These are phyloP conservation scores for Lotmaria passim DNA, from an alignment of 208 protist species.

Conservation along the genomic window DNA sequence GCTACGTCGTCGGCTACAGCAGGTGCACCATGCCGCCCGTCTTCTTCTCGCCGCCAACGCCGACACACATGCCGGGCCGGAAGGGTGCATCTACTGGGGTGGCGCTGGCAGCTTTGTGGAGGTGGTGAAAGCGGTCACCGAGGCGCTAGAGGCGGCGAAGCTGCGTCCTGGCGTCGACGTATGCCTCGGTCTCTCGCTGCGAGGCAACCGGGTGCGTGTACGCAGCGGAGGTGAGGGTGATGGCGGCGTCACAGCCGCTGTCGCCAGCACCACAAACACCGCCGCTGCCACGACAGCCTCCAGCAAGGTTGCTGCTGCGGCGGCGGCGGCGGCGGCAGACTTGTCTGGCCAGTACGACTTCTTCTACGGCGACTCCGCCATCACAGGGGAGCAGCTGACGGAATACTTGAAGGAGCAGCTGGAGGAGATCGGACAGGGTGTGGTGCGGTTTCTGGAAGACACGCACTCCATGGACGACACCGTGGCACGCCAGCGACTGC, in stretches of 20 bases:
- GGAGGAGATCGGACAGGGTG: slow-evolving; percentile 29
- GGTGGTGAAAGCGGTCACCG: slow-evolving; percentile 24
- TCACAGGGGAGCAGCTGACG: slow-evolving; percentile 72
- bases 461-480: slow-evolving; percentile 61
- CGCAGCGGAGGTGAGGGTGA: not conserved
- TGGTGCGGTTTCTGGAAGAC: slow-evolving; percentile 72
- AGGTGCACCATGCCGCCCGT: slow-evolving; percentile 18
- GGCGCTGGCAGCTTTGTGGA: slow-evolving; percentile 22
- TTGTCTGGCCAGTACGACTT: slow-evolving; percentile 53
- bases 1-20: slow-evolving; percentile 14
- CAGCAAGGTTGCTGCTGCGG: slow-evolving; percentile 17
- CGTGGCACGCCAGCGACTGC: slow-evolving; percentile 53
- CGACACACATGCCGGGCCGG: not conserved
- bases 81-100: slow-evolving; percentile 16
- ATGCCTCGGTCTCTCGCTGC: slow-evolving; percentile 26
- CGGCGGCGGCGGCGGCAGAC: slow-evolving; percentile 6
- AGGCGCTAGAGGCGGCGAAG: slow-evolving; percentile 14
- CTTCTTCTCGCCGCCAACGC: slow-evolving; percentile 15
- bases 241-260: not conserved
- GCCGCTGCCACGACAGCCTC: not conserved
- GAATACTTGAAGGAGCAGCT: slow-evolving; percentile 78
- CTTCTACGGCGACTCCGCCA: slow-evolving; percentile 65
- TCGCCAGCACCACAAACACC: not conserved
- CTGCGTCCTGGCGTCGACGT: slow-evolving; percentile 25
- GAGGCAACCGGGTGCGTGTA: not conserved